Evolutionary conservation across 2,329 filamentous ascomycete species (phyloP), one percentile per base, ranked within the genome.

Genomic region (Elsinoe fawcettii): DNA sequence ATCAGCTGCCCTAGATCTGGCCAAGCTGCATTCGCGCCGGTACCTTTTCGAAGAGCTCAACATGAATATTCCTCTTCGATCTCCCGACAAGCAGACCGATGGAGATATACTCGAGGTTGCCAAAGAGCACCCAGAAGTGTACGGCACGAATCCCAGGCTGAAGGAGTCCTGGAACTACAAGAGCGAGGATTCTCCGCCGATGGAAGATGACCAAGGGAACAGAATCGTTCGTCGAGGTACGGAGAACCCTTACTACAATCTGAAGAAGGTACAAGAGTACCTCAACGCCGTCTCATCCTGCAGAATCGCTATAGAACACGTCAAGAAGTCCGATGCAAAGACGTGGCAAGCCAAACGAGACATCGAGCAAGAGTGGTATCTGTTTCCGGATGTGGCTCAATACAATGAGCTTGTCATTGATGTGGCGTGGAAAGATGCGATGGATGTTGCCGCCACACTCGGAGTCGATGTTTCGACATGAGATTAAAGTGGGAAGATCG

Each of bases 201-300:
- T 14, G 59, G 49, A 37, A 8, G 18, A 47, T 16, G 27, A 22
- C 16, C 8, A 46, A 11, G 54, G 23, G 9, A 20, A 11, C 8
- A 27, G 23, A 6, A 49, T 37, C 22, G n/a, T 47, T 8, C 54
- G 59, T 8, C 47, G 56, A 23, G 54, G 53, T 14, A 55, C 61
- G 27, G 58, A 57, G 16, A 69, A 65, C 51, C 65, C 61, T 2
- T 60, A 44, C 41, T 66, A 66, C 59, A 53, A 60, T 43, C 57
- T 59, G 9, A 37, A 51, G 5, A 9, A 20, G 5, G 69, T 65
- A n/a, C 59, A 63, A 12, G 11, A 1, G 1, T 59, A 30, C n/a
- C 62, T 70, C 2, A 53, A 58, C 16, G 44, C 65, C 27, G 58
- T 69, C 58, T 64, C 66, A 56, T 62, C 60, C 43, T 65, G 66